These are phyloP conservation scores for Pseudozyma tsukubaensis DNA, from an alignment of 1,284 basidiomycete genomes.

Conservation along the genomic window DNA sequence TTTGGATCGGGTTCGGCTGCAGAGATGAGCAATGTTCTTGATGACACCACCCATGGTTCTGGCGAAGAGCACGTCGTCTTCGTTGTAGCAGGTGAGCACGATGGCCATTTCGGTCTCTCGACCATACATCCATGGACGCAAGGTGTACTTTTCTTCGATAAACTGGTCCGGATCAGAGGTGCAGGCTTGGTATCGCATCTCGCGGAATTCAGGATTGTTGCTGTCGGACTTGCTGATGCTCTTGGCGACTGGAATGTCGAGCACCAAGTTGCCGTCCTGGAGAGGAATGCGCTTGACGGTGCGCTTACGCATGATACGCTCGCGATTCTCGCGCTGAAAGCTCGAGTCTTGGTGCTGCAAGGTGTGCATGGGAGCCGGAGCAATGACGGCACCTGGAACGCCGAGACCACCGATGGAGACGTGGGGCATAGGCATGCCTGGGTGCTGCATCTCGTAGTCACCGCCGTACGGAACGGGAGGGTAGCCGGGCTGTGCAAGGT, in stretches of 20 bases:
- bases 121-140: conserved; percentile 82
- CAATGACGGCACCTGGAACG: conserved; percentile 38
- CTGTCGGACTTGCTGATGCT: conserved; percentile 70
- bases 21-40: conserved; percentile 74
- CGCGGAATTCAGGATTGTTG: conserved; percentile 84
- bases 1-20: conserved; percentile 88
- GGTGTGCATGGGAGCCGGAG: conserved; percentile 32
- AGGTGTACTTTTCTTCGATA: conserved; percentile 81
- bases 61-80: conserved; percentile 92
- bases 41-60: conserved; percentile 95
- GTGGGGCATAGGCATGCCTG: conserved; percentile 27
- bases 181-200: conserved; percentile 72
- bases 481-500: conserved; percentile 33
- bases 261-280: conserved; percentile 68
- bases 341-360: conserved; percentile 30
- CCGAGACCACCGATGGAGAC: conserved; percentile 28
- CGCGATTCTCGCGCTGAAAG: conserved; percentile 37
- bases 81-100: conserved; percentile 87
- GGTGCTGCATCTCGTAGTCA: conserved; percentile 19
- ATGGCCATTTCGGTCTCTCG: conserved; percentile 87
- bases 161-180: conserved; percentile 81
- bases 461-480: conserved; percentile 31
- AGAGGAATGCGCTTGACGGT: conserved; percentile 69
- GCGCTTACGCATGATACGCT: conserved; percentile 59
- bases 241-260: conserved; percentile 67